Evolutionary conservation across 78 protist genomes (phyloP).

Genomic region (Dictyostelium capitatum): DNA sequence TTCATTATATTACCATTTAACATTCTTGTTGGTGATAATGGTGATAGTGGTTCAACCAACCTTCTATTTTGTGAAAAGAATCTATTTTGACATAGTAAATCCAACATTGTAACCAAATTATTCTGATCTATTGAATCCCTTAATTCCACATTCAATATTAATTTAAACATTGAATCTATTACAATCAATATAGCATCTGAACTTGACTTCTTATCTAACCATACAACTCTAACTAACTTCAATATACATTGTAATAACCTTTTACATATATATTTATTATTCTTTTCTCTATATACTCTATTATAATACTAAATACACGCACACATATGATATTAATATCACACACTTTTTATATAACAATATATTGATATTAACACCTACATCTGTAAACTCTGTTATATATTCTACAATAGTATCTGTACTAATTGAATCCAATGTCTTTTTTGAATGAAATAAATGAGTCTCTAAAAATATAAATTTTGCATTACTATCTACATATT

Average conservation of each 20-base stretch:
- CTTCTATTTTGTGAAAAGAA: slow-evolving; percentile 10
- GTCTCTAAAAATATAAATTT: slow-evolving; percentile 8
- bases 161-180: neutral
- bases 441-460: slow-evolving; percentile 15
- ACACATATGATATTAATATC: neutral
- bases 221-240: slow-evolving; percentile 3
- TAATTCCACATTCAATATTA: neutral
- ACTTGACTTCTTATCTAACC: neutral
- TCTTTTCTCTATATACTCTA: slow-evolving; percentile 9
- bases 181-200: slow-evolving; percentile 5
- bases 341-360: neutral
- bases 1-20: neutral
- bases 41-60: neutral
- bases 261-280: neutral
- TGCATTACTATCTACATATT: neutral
- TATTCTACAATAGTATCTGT: neutral
- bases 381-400: neutral
- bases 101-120: neutral
- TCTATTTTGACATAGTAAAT: slow-evolving; percentile 14
- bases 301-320: neutral
- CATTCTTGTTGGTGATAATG: slow-evolving; percentile 18
- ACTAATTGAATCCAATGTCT: neutral
- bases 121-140: neutral
- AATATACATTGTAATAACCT: slow-evolving; percentile 9
- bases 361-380: neutral